Percentiles rank a stretch among this genome's conserved stretches.
phyloP scores from a whole-genome alignment of 805 yeast genomes.

The Kregervanrija fluxuum region DNA sequence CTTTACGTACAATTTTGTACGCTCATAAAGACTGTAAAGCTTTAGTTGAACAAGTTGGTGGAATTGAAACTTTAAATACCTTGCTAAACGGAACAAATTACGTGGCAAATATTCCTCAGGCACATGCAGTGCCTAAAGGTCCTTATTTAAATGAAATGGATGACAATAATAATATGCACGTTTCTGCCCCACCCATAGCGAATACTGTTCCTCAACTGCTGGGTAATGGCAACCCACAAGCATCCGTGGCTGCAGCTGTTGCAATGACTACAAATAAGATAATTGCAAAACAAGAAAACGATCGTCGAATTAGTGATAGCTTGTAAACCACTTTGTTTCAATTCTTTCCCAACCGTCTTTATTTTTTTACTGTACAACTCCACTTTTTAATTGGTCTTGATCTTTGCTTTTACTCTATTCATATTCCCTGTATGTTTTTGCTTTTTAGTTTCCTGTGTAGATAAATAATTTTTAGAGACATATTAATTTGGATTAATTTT shows the following conservation, averaged over 20 bases:
- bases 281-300: constrained; percentile 14
- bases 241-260: constrained; percentile 23
- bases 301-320: neutral
- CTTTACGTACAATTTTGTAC: constrained; percentile 39
- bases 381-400: no score
- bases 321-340: no score
- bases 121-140: constrained; percentile 4
- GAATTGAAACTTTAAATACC: constrained; percentile 37
- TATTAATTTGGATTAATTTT: no score
- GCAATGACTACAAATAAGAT: constrained; percentile 20
- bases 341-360: no score
- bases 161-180: no score
- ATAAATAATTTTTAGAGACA: no score
- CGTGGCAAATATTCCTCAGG: constrained; percentile 15
- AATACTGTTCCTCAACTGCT: constrained; percentile 8
- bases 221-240: constrained; percentile 11
- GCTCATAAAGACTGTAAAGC: constrained; percentile 45
- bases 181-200: no score
- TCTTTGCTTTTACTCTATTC: no score
- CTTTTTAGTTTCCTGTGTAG: no score
- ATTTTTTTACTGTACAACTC: no score
- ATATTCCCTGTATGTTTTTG: no score
- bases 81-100: constrained; percentile 28
- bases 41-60: constrained; percentile 38
- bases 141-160: no score